These are phyloP conservation scores for Brassica hybrid DNA, from an alignment of 441 rosid species.

Conservation along the genomic window DNA sequence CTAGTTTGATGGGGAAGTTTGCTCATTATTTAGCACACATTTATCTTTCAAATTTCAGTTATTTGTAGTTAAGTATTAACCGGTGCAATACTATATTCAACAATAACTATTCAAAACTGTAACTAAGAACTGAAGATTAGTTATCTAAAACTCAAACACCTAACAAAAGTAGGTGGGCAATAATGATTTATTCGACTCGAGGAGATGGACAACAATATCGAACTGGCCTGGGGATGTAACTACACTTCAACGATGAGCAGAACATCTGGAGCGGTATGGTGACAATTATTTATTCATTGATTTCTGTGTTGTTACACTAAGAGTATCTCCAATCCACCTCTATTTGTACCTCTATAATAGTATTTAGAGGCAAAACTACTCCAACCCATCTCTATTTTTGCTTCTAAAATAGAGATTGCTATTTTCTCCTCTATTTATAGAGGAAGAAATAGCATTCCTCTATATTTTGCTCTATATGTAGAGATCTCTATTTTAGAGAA, in stretches of 20 bases:
- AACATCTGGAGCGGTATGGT: not conserved
- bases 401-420: too few species aligned
- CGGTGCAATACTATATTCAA: not conserved
- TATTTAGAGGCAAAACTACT: too few species aligned
- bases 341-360: too few species aligned
- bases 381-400: too few species aligned
- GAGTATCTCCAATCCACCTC: too few species aligned
- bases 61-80: slow-evolving; percentile 6
- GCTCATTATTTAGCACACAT: not conserved
- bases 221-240: not conserved
- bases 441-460: too few species aligned
- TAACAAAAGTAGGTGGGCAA: not conserved
- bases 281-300: not conserved
- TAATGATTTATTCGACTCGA: not conserved
- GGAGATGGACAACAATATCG: not conserved
- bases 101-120: not conserved
- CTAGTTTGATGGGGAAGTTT: not conserved
- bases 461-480: too few species aligned
- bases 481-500: too few species aligned
- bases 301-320: not conserved
- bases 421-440: too few species aligned
- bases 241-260: slow-evolving; percentile 3
- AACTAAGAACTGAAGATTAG: not conserved
- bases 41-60: not conserved
- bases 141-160: not conserved